Base-by-base conservation (phyloP, 306 rosid genomes). In the Quercus aquifolioides region DNA sequence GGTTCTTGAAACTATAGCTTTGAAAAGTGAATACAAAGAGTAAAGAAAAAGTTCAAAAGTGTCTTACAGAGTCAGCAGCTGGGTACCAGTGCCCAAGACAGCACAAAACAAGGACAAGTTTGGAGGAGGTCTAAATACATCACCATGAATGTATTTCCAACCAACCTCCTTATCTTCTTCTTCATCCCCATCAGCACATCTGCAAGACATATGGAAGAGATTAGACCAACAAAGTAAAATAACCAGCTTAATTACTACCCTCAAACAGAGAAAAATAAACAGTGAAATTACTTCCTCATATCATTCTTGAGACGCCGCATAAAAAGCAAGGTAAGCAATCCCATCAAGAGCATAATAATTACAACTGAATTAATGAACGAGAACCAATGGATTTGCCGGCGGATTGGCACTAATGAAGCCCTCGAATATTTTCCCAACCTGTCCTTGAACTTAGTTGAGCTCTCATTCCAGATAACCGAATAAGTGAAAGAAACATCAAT, bases 111-210 rank as follows among this genome's bases (percentile, higher is more conserved):
- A 83, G 77, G 97, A 76, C 18, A 89, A 77, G 78, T 91, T 81
- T 26, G 93, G 71, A 80, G 97, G 97, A 84, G 78, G 84, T 83
- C 87, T 88, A 80, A 94, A 89, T 56, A 87, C 98, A 82, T 92
- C 97, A 8, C 93, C 88, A 10, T 94, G 97, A 78, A 91, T 80
- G 78, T 86, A 85, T 78, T 88, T 94, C 97, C 94, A 94, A 19
- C 92, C 97, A 57, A 88, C 89, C 87, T 90, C 96, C 78, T 84
- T 88, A 75, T 94, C 96, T 77, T 94, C 94, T 78, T 94, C 94
- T 65, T 82, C 90, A 78, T 84, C 87, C 10, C 79, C 82, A 75
- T 71, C 77, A 55, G 97, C 84, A 78, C 78, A 86, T 87, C 97
- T 92, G 86, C 30, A 75, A 51, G 21, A 55, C 14, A 58, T 62